phyloP scores from a whole-genome alignment of 257 asterid genomes.

The Nicotiana paniculata region DNA sequence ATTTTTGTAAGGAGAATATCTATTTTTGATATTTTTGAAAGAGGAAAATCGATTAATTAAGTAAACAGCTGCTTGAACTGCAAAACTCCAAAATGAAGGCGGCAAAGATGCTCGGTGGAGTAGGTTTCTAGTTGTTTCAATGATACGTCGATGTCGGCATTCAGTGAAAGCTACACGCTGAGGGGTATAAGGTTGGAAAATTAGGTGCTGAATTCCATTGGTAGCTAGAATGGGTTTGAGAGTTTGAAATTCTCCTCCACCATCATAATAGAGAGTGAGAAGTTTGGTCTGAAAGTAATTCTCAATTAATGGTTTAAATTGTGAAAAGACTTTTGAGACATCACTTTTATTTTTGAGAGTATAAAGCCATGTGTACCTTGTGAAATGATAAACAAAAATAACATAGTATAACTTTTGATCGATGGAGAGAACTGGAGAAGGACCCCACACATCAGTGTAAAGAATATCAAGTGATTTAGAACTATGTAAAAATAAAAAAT shows the following conservation, averaged over 20 bases:
- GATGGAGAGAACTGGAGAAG: neutral
- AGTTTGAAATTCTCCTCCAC: neutral
- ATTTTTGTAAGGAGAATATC: neutral
- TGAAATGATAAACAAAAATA: neutral
- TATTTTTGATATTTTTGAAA: neutral
- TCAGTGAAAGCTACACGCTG: neutral
- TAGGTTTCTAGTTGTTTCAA: neutral
- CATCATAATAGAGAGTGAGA: neutral
- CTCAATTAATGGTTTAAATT: neutral
- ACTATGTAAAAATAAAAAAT: neutral
- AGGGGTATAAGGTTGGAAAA: neutral
- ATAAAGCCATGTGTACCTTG: neutral
- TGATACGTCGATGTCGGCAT: neutral
- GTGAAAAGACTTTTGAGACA: neutral
- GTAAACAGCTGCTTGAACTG: neutral
- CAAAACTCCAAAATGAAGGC: neutral
- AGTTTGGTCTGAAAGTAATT: neutral
- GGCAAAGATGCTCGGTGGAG: neutral
- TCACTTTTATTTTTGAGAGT: neutral
- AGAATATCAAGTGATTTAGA: neutral
- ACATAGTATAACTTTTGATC: neutral
- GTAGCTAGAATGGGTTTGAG: neutral
- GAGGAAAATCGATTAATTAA: neutral
- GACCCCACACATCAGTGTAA: neutral
- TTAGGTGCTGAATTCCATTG: neutral